These are phyloP conservation scores for Pythium aristosporum DNA, from an alignment of 352 stramenopile species.

Conservation along the genomic window DNA sequence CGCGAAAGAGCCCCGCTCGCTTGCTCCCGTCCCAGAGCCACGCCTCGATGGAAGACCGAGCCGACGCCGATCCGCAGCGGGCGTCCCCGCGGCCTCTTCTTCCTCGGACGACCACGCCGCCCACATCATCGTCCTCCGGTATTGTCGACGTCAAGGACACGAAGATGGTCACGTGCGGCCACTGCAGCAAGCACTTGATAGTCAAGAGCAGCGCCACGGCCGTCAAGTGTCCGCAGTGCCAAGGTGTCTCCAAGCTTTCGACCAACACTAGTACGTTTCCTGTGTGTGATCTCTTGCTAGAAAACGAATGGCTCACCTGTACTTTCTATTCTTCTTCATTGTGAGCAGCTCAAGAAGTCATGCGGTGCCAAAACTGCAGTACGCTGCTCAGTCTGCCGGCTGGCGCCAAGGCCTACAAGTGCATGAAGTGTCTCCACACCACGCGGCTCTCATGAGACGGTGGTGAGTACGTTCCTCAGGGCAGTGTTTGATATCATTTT, in stretches of 20 bases:
- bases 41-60: not conserved
- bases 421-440: slow-evolving; percentile 86
- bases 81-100: not conserved
- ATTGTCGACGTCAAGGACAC: slow-evolving; percentile 69
- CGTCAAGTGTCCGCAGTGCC: slow-evolving; percentile 81
- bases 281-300: not conserved
- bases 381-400: slow-evolving; percentile 79
- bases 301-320: not conserved
- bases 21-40: slow-evolving; percentile 29
- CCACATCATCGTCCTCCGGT: slow-evolving; percentile 11
- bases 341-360: slow-evolving; percentile 75
- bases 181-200: slow-evolving; percentile 84
- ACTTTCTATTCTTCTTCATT: slow-evolving; percentile 6
- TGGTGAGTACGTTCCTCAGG: not conserved
- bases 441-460: slow-evolving; percentile 62
- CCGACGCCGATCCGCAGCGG: not conserved
- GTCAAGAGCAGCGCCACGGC: slow-evolving; percentile 75
- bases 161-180: slow-evolving; percentile 82
- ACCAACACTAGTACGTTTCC: slow-evolving; percentile 74
- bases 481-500: not conserved
- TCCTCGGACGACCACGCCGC: not conserved
- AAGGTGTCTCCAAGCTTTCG: slow-evolving; percentile 78
- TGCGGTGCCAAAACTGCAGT: slow-evolving; percentile 87
- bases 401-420: slow-evolving; percentile 86
- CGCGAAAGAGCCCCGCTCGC: slow-evolving; percentile 4